Evolutionary conservation across 495 filamentous ascomycete genomes (phyloP).

Genomic region (Aspergillus taichungensis): DNA sequence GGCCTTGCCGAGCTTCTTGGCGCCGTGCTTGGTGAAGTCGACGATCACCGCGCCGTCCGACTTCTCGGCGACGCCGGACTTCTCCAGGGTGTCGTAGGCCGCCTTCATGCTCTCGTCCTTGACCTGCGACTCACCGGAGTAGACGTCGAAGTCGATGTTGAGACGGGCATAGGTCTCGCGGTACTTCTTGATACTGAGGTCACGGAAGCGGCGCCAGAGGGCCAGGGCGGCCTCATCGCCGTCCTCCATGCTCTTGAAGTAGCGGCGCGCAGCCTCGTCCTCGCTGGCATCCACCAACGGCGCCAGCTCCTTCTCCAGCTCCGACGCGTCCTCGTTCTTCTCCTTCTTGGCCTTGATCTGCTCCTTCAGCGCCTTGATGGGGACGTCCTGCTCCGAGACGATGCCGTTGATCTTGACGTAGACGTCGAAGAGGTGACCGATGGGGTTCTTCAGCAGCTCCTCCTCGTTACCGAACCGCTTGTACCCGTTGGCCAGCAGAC

Average conservation of each 20-base stretch:
- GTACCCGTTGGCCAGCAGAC: constrained; percentile 60
- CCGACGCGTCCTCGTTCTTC: constrained; percentile 36
- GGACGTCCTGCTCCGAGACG: constrained; percentile 41
- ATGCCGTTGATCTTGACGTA: constrained; percentile 57
- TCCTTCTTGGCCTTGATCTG: constrained; percentile 45
- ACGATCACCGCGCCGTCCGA: constrained; percentile 85
- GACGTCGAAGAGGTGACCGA: constrained; percentile 61
- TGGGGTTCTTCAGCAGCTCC: constrained; percentile 50
- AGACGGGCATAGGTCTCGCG: constrained; percentile 72
- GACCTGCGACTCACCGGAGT: constrained; percentile 92
- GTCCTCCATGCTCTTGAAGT: constrained; percentile 91
- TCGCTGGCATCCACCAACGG: constrained; percentile 47
- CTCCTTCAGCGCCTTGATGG: constrained; percentile 49
- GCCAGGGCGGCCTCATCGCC: constrained; percentile 66
- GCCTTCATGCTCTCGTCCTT: constrained; percentile 69
- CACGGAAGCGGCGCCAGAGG: constrained; percentile 80
- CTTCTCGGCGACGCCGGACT: constrained; percentile 65
- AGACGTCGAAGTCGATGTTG: constrained; percentile 90
- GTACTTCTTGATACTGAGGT: constrained; percentile 81
- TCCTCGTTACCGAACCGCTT: constrained; percentile 56
- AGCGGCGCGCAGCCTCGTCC: constrained; percentile 59
- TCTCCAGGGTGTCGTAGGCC: constrained; percentile 53
- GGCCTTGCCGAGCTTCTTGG: constrained; percentile 60
- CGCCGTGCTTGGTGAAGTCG: constrained; percentile 69
- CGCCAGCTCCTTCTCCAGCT: constrained; percentile 40